A percentile compares a stretch with the other conserved stretches of the same genome.
These are phyloP conservation scores for Psidium guajava DNA, from an alignment of 345 rosid species.

Conservation along the genomic window DNA sequence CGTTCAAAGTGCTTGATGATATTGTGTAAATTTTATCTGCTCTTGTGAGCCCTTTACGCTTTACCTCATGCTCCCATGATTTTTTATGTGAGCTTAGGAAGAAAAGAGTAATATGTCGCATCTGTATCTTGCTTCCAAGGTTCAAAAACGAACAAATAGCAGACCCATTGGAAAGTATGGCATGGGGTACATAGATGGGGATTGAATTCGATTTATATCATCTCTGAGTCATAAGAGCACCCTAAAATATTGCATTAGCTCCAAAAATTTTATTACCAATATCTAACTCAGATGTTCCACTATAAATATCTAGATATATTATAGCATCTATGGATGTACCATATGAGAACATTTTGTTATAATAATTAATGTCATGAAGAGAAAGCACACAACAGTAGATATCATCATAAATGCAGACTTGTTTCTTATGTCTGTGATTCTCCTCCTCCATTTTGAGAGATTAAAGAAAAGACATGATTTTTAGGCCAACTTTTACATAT, in stretches of 20 bases:
- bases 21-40: neutral
- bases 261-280: neutral
- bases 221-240: neutral
- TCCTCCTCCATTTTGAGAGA: neutral
- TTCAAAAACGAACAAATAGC: neutral
- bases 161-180: neutral
- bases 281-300: neutral
- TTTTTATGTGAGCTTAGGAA: neutral
- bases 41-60: neutral
- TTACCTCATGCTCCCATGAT: neutral
- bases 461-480: neutral
- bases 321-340: neutral
- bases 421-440: neutral
- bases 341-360: neutral
- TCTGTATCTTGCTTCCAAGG: neutral
- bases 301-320: neutral
- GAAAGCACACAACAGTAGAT: neutral
- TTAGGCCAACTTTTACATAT: neutral
- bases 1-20: neutral
- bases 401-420: neutral
- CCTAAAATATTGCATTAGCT: neutral
- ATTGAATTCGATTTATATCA: neutral
- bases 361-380: neutral
- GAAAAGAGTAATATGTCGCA: neutral
- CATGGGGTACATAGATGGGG: neutral